Percentiles rank a stretch among this genome's conserved stretches.
Evolutionary conservation across 176 grass and related monocot genomes (phyloP).

Genomic region (Aechmea fasciata): DNA sequence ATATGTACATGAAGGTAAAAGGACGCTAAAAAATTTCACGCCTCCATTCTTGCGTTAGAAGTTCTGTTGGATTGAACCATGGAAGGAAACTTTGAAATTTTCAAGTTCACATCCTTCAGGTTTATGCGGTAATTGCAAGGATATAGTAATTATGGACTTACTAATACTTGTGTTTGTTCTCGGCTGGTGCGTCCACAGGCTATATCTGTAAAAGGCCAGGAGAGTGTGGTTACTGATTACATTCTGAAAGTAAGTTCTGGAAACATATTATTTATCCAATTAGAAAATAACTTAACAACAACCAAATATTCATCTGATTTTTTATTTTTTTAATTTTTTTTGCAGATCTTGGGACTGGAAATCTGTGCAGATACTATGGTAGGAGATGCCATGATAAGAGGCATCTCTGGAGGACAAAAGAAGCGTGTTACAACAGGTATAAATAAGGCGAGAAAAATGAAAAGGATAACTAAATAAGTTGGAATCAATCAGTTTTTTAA

Average conservation of each 20-base stretch:
- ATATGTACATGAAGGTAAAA: slow-evolving; percentile 87
- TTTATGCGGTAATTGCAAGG: not conserved
- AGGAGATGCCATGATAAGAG: slow-evolving; percentile 82
- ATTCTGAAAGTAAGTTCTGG: slow-evolving; percentile 61
- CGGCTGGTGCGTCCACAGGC: slow-evolving; percentile 32
- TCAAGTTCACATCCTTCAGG: too few species aligned
- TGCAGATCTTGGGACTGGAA: slow-evolving; percentile 83
- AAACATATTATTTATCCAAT: not conserved
- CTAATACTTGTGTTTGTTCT: not conserved
- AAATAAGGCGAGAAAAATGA: slow-evolving; percentile 10
- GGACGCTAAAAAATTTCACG: not conserved
- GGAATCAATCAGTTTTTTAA: slow-evolving; percentile 8
- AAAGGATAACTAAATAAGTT: not conserved
- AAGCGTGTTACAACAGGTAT: slow-evolving; percentile 93
- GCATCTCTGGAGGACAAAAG: slow-evolving; percentile 93
- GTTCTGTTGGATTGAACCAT: not conserved
- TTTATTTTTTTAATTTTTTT: not conserved
- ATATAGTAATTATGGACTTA: not conserved
- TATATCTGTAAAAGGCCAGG: slow-evolving; percentile 88
- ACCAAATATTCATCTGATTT: slow-evolving; percentile 1
- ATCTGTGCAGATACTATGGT: slow-evolving; percentile 95
- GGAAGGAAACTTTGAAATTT: not conserved
- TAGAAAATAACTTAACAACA: not conserved
- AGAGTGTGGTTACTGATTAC: slow-evolving; percentile 85
- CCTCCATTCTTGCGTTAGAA: not conserved